Percentiles rank a stretch among this genome's conserved stretches.
phyloP scores from a whole-genome alignment of 768 basidiomycete species.

The Exidia glandulosa region DNA sequence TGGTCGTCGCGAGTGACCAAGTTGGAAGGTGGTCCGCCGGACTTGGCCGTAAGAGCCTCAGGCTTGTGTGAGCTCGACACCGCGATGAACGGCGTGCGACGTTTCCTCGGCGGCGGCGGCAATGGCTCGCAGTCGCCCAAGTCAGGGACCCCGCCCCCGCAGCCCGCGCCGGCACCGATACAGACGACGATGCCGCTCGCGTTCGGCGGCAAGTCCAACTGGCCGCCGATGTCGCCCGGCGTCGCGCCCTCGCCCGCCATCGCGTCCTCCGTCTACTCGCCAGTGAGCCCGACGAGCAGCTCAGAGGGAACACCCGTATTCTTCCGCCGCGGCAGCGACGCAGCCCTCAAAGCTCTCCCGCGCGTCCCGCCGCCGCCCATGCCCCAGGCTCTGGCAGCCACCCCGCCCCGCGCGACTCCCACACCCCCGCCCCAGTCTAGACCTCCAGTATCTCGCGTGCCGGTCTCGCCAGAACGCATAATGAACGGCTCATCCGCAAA shows the following conservation, averaged over 20 bases:
- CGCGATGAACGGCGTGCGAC: conserved; percentile 62
- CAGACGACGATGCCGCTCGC: conserved; percentile 13
- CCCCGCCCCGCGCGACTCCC: background rate
- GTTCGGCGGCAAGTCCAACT: conserved; percentile 26
- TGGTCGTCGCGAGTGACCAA: background rate
- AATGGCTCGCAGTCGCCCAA: too few relatives aligned
- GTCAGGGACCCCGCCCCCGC: conserved; percentile 23
- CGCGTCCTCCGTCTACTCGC: conserved; percentile 12
- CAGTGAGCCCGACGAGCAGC: conserved; percentile 25
- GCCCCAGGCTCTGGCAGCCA: background rate
- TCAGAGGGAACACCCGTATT: conserved; percentile 21
- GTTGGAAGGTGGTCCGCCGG: too few relatives aligned
- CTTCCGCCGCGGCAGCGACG: conserved; percentile 21
- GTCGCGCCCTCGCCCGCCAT: conserved; percentile 23
- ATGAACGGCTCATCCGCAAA: background rate
- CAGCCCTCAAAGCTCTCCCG: background rate
- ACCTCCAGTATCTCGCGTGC: background rate
- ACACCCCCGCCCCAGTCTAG: background rate
- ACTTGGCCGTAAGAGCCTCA: background rate
- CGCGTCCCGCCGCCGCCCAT: background rate
- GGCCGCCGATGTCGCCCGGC: conserved; percentile 27
- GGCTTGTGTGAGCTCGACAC: background rate
- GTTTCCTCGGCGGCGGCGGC: conserved; percentile 41
- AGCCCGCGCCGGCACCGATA: conserved; percentile 4
- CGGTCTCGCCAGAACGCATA: background rate